Percentiles rank a stretch among this genome's conserved stretches.
phyloP scores from a whole-genome alignment of 2,329 filamentous ascomycete species.

The Hirsutella minnesotensis region DNA sequence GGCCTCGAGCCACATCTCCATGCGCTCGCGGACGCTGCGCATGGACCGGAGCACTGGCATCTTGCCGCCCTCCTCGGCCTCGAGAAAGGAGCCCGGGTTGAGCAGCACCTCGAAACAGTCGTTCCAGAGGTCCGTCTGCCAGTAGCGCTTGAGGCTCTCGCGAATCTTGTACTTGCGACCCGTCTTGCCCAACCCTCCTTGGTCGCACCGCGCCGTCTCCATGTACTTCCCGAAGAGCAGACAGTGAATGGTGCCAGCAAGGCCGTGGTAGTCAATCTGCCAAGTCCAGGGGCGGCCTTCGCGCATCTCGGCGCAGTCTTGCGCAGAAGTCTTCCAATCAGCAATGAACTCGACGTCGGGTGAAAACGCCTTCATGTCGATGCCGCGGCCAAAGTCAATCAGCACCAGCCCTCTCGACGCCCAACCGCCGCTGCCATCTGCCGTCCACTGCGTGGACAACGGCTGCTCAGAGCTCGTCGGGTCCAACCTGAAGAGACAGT shows the following conservation, averaged over 20 bases:
- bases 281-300: conserved; percentile 93
- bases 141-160: conserved; percentile 84
- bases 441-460: conserved; percentile 54
- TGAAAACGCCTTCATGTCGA: conserved; percentile 81
- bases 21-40: conserved; percentile 55
- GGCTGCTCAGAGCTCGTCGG: conserved; percentile 23
- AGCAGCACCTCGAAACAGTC: conserved; percentile 75
- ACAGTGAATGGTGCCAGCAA: conserved; percentile 78
- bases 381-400: conserved; percentile 89
- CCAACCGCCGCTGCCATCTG: conserved; percentile 71
- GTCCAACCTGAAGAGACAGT: conserved; percentile 81
- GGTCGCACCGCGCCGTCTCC: conserved; percentile 54
- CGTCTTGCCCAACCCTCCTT: conserved; percentile 42
- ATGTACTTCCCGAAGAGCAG: conserved; percentile 94
- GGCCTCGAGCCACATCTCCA: conserved; percentile 72
- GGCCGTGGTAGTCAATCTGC: conserved; percentile 91
- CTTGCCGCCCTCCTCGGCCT: conserved; percentile 49
- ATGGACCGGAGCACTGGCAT: conserved; percentile 67
- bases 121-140: conserved; percentile 86
- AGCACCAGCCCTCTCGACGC: conserved; percentile 65
- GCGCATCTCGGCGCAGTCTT: conserved; percentile 92
- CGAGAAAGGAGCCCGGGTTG: conserved; percentile 62
- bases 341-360: conserved; percentile 73
- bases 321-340: conserved; percentile 80
- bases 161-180: conserved; percentile 66